A percentile compares a stretch with the other conserved stretches of the same genome.
Conservation (phyloP, 495 filamentous ascomycete species). For the Penicillium robsamsonii region DNA sequence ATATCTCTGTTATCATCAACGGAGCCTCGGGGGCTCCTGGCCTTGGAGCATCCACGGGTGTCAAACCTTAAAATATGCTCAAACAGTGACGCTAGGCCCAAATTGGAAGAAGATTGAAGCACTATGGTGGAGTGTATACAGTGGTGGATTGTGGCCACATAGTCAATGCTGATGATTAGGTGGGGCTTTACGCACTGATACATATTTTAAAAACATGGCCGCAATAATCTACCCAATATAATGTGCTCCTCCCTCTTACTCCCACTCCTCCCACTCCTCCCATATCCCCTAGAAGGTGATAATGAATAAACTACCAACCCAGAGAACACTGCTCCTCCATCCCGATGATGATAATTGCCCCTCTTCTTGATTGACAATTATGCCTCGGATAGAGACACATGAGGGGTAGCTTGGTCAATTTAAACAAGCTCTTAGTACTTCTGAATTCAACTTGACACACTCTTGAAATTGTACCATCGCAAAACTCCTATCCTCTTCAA, state of each 20-base stretch:
- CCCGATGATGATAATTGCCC: neutral
- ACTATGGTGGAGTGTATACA: neutral
- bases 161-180: neutral
- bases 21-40: neutral
- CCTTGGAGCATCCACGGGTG: neutral
- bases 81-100: neutral
- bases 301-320: neutral
- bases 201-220: neutral
- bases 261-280: conserved; percentile 3
- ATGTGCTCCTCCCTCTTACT: conserved; percentile 16
- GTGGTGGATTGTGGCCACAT: neutral
- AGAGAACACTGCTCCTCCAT: neutral
- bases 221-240: neutral
- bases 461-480: neutral
- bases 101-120: neutral
- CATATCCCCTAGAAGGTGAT: neutral
- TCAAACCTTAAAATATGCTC: neutral
- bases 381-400: neutral
- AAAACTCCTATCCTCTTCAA: neutral
- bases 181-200: neutral
- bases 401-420: conserved; percentile 12
- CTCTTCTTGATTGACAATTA: neutral
- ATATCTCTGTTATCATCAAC: neutral
- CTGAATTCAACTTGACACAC: neutral
- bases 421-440: conserved; percentile 4